phyloP scores from a whole-genome alignment of 2,329 filamentous ascomycete species.

The Blastomyces silverae region DNA sequence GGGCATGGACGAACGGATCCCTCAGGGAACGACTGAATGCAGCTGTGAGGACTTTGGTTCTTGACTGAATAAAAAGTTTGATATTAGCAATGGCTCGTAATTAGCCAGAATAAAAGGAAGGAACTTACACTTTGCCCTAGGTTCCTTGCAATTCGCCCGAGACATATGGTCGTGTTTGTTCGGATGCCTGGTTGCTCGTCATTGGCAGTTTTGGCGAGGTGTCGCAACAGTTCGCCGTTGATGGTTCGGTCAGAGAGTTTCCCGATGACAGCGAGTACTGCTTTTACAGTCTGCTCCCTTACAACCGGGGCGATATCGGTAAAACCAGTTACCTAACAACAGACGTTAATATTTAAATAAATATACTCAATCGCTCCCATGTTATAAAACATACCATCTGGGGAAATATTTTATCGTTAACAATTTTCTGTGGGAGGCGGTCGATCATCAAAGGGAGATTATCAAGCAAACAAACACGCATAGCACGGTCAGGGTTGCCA shows the following conservation, averaged over 20 bases:
- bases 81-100: slow-evolving; percentile 26
- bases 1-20: slow-evolving; percentile 90
- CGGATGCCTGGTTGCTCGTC: slow-evolving; percentile 96
- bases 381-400: slow-evolving; percentile 58
- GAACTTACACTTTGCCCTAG: slow-evolving; percentile 55
- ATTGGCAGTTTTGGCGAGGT: slow-evolving; percentile 91
- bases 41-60: slow-evolving; percentile 84
- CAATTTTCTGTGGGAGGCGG: slow-evolving; percentile 73
- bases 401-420: slow-evolving; percentile 96
- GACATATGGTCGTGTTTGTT: slow-evolving; percentile 95
- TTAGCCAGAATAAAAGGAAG: neutral
- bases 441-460: slow-evolving; percentile 88
- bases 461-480: slow-evolving; percentile 84
- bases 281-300: slow-evolving; percentile 91
- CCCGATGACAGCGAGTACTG: slow-evolving; percentile 74
- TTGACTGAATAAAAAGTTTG: slow-evolving; percentile 46
- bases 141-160: slow-evolving; percentile 92
- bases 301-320: slow-evolving; percentile 86
- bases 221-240: slow-evolving; percentile 84
- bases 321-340: slow-evolving; percentile 75
- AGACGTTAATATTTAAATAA: slow-evolving; percentile 26
- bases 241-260: slow-evolving; percentile 90
- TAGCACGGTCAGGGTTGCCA: slow-evolving; percentile 80
- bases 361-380: neutral
- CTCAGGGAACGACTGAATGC: slow-evolving; percentile 83